A percentile compares a stretch with the other conserved stretches of the same genome.
Evolutionary conservation across 1,284 basidiomycete genomes (phyloP).

Genomic region (Cronartium ribicola): DNA sequence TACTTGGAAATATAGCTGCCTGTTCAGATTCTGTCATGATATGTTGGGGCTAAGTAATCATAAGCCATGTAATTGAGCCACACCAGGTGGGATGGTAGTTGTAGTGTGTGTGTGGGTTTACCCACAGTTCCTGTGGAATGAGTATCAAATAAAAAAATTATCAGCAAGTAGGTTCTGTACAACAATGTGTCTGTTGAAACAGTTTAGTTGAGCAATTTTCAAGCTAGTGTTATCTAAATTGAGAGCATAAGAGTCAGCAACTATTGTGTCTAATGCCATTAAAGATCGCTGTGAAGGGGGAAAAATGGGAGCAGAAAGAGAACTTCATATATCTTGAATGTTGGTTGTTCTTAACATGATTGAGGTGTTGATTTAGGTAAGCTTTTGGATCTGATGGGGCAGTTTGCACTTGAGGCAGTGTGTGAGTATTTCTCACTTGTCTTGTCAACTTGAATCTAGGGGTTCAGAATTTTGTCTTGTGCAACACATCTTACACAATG

Average conservation of each 20-base stretch:
- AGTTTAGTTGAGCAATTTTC: not conserved
- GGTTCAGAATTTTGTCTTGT: not conserved
- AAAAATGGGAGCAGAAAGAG: too few relatives aligned
- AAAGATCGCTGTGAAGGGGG: too few relatives aligned
- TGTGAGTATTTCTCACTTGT: not conserved
- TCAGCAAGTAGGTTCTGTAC: not conserved
- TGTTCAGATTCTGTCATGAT: not conserved
- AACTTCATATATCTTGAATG: too few relatives aligned
- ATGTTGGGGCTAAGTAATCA: not conserved
- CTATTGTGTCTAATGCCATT: too few relatives aligned
- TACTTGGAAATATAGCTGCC: not conserved
- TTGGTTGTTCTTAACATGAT: too few relatives aligned
- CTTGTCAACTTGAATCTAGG: not conserved
- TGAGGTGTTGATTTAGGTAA: too few relatives aligned
- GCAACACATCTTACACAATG: conserved; percentile 2
- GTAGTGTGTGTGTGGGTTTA: not conserved
- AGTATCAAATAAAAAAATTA: not conserved
- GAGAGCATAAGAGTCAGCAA: too few relatives aligned
- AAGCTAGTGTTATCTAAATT: not conserved
- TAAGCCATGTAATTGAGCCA: not conserved
- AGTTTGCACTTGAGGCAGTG: not conserved
- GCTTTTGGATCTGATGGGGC: not conserved
- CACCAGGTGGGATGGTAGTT: not conserved
- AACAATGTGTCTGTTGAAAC: not conserved
- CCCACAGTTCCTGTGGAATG: not conserved